Evolutionary conservation across 257 asterid species (phyloP), one percentile per base, ranked within the genome.

Genomic region (Marsdenia floribunda): DNA sequence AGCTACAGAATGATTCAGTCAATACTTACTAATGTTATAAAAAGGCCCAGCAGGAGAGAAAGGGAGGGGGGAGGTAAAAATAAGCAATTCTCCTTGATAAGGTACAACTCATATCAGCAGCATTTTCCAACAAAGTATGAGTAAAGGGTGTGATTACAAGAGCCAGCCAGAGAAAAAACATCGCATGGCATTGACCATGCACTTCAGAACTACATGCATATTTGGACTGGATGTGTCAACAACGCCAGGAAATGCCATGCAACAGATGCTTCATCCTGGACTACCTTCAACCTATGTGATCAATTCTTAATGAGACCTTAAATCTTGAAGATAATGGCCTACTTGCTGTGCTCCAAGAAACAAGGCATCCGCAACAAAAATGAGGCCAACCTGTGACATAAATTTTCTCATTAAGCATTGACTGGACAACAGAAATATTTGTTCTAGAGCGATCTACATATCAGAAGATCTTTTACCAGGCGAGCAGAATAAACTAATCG

Each of bases 401-500:
- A 33, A 49, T 22, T 11, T 68, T 64, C 50, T 72, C n/a, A 71
- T 53, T 61, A 42, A 52, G 53, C 57, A 52, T 77, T 63, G 54
- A 50, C 24, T 52, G 40, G 22, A 66, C 6, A 35, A n/a, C 68
- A 29, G 9, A 8, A 1, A 46, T 70, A 76, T 52, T 26, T 67
- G 52, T 58, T 22, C 4, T 61, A 24, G 42, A 77, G 59, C 79
- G 68, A 14, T 49, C 72, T 18, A 53, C 22, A 53, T 5, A 44
- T 44, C 73, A 72, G 29, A 54, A 75, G 29, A 74, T 58, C 2
- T 38, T 46, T 59, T 88, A 93, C 98, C 97, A 91, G 72, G 81
- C 98, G 98, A 26, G 92, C 97, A 42, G 97, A 81, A 86, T 89
- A 93, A 71, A 86, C 87, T 61, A 88, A 76, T 60, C 97, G 84